A percentile compares a stretch with the other conserved stretches of the same genome.
Evolutionary conservation across 306 rosid genomes (phyloP).

Genomic region (Malus fusca): DNA sequence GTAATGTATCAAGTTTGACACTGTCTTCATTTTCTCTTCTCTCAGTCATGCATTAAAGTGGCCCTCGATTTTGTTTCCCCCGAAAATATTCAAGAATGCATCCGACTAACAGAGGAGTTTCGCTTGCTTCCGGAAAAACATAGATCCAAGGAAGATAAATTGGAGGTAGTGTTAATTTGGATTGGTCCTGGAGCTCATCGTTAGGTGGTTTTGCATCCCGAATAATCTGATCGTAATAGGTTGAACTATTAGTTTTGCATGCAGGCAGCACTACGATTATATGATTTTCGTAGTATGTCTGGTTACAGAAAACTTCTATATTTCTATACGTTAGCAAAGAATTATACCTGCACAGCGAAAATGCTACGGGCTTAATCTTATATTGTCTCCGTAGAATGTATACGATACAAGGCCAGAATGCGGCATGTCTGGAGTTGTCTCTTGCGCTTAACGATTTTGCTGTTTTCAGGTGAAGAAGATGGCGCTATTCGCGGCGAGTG

Average conservation of each 20-base stretch:
- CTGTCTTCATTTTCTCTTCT: constrained; percentile 10
- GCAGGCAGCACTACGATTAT: not conserved
- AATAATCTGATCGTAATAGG: not conserved
- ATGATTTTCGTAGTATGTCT: not conserved
- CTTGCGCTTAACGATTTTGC: constrained; percentile 5
- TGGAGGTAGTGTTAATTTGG: constrained; percentile 38
- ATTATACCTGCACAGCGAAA: not conserved
- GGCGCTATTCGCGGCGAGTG: constrained; percentile 49
- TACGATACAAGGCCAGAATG: not conserved
- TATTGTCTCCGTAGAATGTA: not conserved
- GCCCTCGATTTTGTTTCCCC: constrained; percentile 66
- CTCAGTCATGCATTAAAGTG: constrained; percentile 59
- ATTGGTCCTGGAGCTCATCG: constrained; percentile 8
- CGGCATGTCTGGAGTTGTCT: not conserved
- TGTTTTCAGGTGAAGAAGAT: constrained; percentile 51
- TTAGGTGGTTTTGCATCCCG: constrained; percentile 6
- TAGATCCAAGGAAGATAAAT: constrained; percentile 55
- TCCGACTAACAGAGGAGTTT: constrained; percentile 49
- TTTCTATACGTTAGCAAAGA: not conserved
- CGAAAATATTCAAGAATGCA: constrained; percentile 53
- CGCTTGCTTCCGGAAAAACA: constrained; percentile 49
- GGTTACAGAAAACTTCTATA: not conserved
- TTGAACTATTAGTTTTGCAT: not conserved
- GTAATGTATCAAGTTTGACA: constrained; percentile 18
- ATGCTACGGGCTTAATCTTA: not conserved